Evolutionary conservation across 1,284 basidiomycete species (phyloP).

Genomic region (Ceratobasidium sp.): DNA sequence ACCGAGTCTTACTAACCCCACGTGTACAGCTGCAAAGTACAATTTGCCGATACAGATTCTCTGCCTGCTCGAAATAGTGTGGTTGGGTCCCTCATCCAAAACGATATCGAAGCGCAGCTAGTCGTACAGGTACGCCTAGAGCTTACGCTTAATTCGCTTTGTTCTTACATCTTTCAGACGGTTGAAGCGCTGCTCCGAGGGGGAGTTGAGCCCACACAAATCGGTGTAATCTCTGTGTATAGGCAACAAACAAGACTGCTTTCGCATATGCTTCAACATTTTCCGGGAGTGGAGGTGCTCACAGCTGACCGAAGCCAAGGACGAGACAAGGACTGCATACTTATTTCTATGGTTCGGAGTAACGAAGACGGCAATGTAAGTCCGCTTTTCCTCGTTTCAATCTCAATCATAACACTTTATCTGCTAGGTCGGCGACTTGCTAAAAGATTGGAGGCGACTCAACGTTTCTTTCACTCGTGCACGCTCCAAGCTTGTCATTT

Average conservation of each 20-base stretch:
- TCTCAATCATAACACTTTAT: constrained; percentile 26
- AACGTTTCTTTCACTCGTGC: constrained; percentile 98
- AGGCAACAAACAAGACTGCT: constrained; percentile 95
- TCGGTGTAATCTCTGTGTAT: constrained; percentile 93
- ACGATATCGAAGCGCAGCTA: constrained; percentile 79
- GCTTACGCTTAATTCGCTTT: not conserved
- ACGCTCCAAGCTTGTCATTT: constrained; percentile 87
- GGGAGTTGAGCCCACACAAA: constrained; percentile 77
- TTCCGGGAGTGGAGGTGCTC: constrained; percentile 82
- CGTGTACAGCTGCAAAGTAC: constrained; percentile 76
- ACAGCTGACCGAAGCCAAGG: constrained; percentile 98
- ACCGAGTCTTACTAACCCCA: not conserved
- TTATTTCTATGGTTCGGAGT: constrained; percentile 93
- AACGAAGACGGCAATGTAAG: constrained; percentile 80
- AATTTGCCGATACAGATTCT: constrained; percentile 93
- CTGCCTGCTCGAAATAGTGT: constrained; percentile 83
- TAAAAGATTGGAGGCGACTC: constrained; percentile 95
- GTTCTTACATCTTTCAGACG: not conserved
- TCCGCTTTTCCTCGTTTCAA: constrained; percentile 46
- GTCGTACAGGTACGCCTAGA: constrained; percentile 57
- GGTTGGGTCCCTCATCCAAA: constrained; percentile 91
- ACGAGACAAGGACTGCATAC: constrained; percentile 94
- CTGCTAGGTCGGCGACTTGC: constrained; percentile 85
- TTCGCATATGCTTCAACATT: constrained; percentile 67
- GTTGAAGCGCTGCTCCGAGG: constrained; percentile 72